These are phyloP conservation scores for Amaranthus palmeri DNA, from an alignment of 148 eudicot species.

Conservation along the genomic window DNA sequence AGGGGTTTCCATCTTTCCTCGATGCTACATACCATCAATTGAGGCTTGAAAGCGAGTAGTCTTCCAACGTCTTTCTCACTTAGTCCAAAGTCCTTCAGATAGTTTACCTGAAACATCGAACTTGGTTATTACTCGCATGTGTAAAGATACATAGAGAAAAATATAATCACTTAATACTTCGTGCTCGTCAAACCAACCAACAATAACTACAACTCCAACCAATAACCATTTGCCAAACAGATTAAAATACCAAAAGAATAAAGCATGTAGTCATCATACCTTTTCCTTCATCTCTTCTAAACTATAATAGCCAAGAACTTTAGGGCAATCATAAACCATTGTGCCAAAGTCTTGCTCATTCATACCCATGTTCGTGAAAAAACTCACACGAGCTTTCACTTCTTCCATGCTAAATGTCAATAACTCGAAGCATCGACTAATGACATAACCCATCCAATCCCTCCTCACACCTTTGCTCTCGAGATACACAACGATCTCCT, in stretches of 20 bases:
- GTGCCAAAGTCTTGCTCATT: conserved; percentile 86
- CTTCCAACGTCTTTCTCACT: conserved; percentile 68
- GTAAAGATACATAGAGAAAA: conserved; percentile 6
- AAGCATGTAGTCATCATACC: conserved; percentile 36
- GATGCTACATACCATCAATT: conserved; percentile 79
- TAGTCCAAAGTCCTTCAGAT: conserved; percentile 84
- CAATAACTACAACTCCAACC: too few species aligned
- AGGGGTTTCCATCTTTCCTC: conserved; percentile 89
- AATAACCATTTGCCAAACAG: too few species aligned
- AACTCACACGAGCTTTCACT: conserved; percentile 51
- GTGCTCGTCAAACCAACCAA: too few species aligned
- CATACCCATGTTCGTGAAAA: conserved; percentile 88
- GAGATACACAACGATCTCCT: conserved; percentile 61
- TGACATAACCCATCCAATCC: conserved; percentile 87
- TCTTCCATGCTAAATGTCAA: conserved; percentile 76
- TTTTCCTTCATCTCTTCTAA: conserved; percentile 86
- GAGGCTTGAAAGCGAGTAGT: conserved; percentile 78
- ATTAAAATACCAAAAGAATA: background rate
- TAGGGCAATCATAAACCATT: conserved; percentile 88
- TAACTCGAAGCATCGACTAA: conserved; percentile 74
- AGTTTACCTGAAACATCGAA: conserved; percentile 56
- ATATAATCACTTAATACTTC: too few species aligned
- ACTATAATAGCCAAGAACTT: conserved; percentile 67
- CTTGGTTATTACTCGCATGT: conserved; percentile 16
- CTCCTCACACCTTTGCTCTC: conserved; percentile 72